These are phyloP conservation scores for Mycotypha africana DNA, from an alignment of 371 early-diverging fungal genomes.

Conservation along the genomic window DNA sequence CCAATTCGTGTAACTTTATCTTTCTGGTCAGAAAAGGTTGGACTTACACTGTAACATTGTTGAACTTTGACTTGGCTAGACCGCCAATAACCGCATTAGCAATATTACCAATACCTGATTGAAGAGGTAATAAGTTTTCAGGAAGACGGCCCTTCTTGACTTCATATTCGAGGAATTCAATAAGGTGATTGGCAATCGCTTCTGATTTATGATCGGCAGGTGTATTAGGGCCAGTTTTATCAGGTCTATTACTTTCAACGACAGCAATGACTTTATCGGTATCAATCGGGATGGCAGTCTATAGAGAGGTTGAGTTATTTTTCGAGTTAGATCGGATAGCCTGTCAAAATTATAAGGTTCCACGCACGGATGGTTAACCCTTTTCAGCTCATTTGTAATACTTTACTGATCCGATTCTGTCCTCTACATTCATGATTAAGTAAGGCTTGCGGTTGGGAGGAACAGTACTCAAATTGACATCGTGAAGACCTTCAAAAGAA, in stretches of 20 bases:
- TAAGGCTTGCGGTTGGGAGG: conserved; percentile 49
- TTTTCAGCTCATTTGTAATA: neutral
- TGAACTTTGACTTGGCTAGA: conserved; percentile 41
- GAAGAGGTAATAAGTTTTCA: conserved; percentile 39
- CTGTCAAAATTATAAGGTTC: no score
- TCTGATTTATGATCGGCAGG: conserved; percentile 39
- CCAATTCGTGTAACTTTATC: no score
- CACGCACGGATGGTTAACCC: neutral
- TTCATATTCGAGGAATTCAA: conserved; percentile 48
- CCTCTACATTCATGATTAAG: conserved; percentile 42
- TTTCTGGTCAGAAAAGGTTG: no score
- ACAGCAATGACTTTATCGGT: conserved; percentile 44
- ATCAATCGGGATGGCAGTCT: conserved; percentile 48
- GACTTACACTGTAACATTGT: conserved; percentile 50
- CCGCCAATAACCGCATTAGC: conserved; percentile 53
- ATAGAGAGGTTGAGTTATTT: neutral
- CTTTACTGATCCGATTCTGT: conserved; percentile 45
- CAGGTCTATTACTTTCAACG: conserved; percentile 42
- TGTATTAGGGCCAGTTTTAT: conserved; percentile 39
- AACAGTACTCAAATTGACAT: conserved; percentile 30
- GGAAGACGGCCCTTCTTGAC: conserved; percentile 49
- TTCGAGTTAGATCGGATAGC: no score
- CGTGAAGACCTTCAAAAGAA: conserved; percentile 50
- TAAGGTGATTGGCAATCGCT: conserved; percentile 43
- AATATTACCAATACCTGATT: conserved; percentile 54